Evolutionary conservation across 331 rosid species (phyloP).

Genomic region (Acacia concinna): DNA sequence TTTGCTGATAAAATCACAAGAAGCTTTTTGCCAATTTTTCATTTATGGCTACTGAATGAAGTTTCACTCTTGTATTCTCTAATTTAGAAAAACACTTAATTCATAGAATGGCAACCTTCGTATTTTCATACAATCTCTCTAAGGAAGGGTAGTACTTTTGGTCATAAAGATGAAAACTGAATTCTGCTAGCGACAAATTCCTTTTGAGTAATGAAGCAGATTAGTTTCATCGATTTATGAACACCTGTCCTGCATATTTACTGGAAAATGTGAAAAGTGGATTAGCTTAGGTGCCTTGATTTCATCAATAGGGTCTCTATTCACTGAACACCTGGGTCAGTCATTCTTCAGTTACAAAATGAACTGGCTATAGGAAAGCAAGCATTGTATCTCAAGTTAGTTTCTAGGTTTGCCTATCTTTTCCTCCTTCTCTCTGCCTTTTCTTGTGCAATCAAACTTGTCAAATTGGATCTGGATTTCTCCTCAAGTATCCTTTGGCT

Average conservation of each 20-base stretch:
- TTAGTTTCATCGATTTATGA: not conserved
- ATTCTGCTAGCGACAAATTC: slow-evolving; percentile 19
- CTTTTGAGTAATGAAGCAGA: slow-evolving; percentile 7
- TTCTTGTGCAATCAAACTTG: not conserved
- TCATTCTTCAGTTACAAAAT: slow-evolving; percentile 6
- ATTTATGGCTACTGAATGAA: not conserved
- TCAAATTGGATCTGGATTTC: slow-evolving; percentile 4
- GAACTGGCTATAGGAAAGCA: slow-evolving; percentile 17
- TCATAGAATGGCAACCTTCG: slow-evolving; percentile 12
- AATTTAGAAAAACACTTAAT: slow-evolving; percentile 16
- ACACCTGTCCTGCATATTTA: slow-evolving; percentile 1
- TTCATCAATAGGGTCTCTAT: slow-evolving; percentile 6
- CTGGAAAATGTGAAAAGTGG: slow-evolving; percentile 1
- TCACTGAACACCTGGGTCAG: slow-evolving; percentile 8
- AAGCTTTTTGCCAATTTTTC: slow-evolving; percentile 1
- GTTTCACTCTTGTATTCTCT: slow-evolving; percentile 11
- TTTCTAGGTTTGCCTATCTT: slow-evolving; percentile 21
- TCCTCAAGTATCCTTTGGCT: slow-evolving; percentile 10
- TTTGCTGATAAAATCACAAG: slow-evolving; percentile 18
- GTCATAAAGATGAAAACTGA: slow-evolving; percentile 25
- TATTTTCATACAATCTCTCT: slow-evolving; percentile 2
- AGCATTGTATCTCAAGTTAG: not conserved
- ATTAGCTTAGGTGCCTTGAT: slow-evolving; percentile 1
- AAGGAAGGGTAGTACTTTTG: slow-evolving; percentile 25
- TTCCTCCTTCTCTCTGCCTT: not conserved